Conservation (phyloP, 1,139 yeast species). For the Pichia sp. region DNA sequence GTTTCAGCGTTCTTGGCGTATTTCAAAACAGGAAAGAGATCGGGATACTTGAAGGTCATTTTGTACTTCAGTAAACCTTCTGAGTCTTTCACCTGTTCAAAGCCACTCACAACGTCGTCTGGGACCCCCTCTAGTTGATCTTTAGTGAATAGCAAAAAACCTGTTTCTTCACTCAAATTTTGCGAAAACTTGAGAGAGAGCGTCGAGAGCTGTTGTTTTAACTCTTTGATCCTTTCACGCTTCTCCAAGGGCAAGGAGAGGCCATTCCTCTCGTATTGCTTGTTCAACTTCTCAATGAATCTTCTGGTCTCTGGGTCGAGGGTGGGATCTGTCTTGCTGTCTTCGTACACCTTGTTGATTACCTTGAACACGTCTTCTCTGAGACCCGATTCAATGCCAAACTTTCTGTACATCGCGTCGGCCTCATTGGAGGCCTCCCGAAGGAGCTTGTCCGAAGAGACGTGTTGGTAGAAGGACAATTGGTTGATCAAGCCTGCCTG, state of each 20-base stretch:
- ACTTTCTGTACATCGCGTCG: slow-evolving; percentile 52
- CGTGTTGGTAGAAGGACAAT: slow-evolving; percentile 64
- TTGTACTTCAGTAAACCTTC: slow-evolving; percentile 46
- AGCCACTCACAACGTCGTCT: slow-evolving; percentile 53
- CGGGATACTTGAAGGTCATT: slow-evolving; percentile 80
- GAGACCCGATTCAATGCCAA: slow-evolving; percentile 57
- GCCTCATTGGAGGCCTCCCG: slow-evolving; percentile 70
- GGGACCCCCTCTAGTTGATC: slow-evolving; percentile 77
- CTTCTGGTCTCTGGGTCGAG: slow-evolving; percentile 55
- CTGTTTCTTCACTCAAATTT: slow-evolving; percentile 70
- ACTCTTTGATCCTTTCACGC: slow-evolving; percentile 52
- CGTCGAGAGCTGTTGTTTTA: slow-evolving; percentile 57
- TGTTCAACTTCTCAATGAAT: slow-evolving; percentile 53
- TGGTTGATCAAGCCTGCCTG: slow-evolving; percentile 44
- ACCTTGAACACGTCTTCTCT: slow-evolving; percentile 66
- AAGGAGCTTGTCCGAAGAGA: slow-evolving; percentile 55
- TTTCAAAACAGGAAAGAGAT: slow-evolving; percentile 69
- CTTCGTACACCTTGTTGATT: slow-evolving; percentile 48
- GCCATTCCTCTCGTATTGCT: slow-evolving; percentile 62
- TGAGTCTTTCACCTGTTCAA: slow-evolving; percentile 42
- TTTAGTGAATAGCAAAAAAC: slow-evolving; percentile 50
- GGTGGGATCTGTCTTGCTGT: slow-evolving; percentile 27
- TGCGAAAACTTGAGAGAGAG: slow-evolving; percentile 56
- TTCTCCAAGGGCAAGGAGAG: slow-evolving; percentile 53
- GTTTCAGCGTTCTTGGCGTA: slow-evolving; percentile 62